A percentile compares a stretch with the other conserved stretches of the same genome.
Evolutionary conservation across 2,329 filamentous ascomycete genomes (phyloP).

Genomic region (Metarhizium humberi): DNA sequence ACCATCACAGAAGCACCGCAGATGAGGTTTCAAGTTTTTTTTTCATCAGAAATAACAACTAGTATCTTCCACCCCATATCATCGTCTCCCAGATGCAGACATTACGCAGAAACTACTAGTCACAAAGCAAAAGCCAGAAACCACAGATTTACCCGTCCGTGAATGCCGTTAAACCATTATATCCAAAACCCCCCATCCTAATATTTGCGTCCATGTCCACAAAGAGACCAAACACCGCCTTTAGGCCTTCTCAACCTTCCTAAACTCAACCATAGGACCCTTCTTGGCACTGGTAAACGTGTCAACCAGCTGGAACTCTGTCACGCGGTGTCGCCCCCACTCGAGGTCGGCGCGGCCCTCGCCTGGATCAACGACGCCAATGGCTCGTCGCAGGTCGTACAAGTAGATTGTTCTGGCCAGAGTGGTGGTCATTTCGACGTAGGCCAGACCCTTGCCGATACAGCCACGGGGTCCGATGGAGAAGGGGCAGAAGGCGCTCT

Average conservation of each 20-base stretch:
- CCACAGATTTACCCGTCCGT: no score
- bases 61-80: no score
- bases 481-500: slow-evolving; percentile 67
- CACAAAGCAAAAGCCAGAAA: no score
- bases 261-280: slow-evolving; percentile 59
- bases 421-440: slow-evolving; percentile 56
- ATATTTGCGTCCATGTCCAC: no score
- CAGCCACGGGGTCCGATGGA: slow-evolving; percentile 61
- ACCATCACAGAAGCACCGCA: no score
- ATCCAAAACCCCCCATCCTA: no score
- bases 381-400: slow-evolving; percentile 48
- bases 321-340: slow-evolving; percentile 43
- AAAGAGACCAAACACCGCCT: neutral
- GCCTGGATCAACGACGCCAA: slow-evolving; percentile 39
- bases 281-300: slow-evolving; percentile 67
- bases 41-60: no score
- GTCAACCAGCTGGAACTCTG: slow-evolving; percentile 62
- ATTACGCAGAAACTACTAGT: no score
- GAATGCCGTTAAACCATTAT: no score
- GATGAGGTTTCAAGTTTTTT: no score
- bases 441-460: slow-evolving; percentile 62
- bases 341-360: slow-evolving; percentile 40
- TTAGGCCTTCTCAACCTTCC: slow-evolving; percentile 17
- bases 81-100: no score
- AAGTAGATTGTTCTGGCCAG: slow-evolving; percentile 51